Percentiles rank a stretch among this genome's conserved stretches.
phyloP scores from a whole-genome alignment of 2,329 filamentous ascomycete species.

The Cytospora schulzeri region DNA sequence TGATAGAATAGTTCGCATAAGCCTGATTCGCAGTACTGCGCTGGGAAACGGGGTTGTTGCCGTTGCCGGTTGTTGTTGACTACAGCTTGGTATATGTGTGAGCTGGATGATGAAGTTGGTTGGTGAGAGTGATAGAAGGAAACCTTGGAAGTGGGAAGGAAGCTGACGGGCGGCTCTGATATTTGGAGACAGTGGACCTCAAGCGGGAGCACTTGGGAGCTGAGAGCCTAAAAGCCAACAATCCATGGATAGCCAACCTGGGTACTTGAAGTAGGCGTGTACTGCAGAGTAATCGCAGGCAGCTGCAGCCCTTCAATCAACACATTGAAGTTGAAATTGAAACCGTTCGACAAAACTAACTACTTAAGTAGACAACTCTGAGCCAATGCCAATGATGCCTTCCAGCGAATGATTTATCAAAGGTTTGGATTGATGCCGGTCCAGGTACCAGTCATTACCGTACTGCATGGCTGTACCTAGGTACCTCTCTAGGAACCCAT shows the following conservation, averaged over 20 bases:
- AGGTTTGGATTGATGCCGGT: not conserved
- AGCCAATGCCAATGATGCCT: not conserved
- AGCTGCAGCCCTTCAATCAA: not conserved
- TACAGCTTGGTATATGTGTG: not conserved
- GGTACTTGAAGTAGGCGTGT: too few species aligned
- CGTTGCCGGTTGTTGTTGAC: not conserved
- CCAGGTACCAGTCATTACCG: not conserved
- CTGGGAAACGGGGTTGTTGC: not conserved
- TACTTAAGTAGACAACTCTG: not conserved
- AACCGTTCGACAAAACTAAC: not conserved
- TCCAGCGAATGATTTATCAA: not conserved
- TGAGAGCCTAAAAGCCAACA: not conserved
- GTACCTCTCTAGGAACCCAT: not conserved
- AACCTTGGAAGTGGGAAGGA: not conserved
- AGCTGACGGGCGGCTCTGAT: not conserved
- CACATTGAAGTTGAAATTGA: not conserved
- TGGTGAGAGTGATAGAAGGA: not conserved
- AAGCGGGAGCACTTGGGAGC: not conserved
- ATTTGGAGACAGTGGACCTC: constrained; percentile 1
- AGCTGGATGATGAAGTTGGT: not conserved
- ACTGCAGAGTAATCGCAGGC: not conserved
- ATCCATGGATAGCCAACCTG: too few species aligned
- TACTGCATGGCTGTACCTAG: not conserved
- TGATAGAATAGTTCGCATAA: constrained; percentile 20
- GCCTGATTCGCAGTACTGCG: constrained; percentile 2